Base-by-base conservation (phyloP, 345 rosid species). In the Salix purpurea region DNA sequence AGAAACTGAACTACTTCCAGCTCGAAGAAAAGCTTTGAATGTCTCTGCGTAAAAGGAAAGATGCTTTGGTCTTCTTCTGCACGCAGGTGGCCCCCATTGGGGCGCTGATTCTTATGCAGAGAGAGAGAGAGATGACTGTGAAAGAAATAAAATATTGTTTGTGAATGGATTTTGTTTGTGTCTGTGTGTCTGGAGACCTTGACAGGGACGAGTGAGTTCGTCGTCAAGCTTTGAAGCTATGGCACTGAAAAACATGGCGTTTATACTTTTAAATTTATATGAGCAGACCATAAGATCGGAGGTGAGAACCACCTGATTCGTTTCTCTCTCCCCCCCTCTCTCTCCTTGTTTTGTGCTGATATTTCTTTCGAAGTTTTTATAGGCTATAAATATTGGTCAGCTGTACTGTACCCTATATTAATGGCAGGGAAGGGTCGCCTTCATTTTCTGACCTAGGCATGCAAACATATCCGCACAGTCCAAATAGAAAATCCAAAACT, bases 241-340 rank as follows among this genome's bases (percentile, higher is more conserved):
- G 88, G 95, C 95, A 91, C 95, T 89, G 93, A 91, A 91, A 91
- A 87, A 80, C 88, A 91, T 89, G 93, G 82, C 44, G 74, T 71
- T 80, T 75, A 78, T 46, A 19, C 72, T 26, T 70, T 80, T 76
- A 73, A 76, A 86, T 81, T 84, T 70, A 81, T 75, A 19, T 78
- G 80, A 52, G 52, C 48, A 34, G 71, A 37, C 79, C 75, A 61
- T 14, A 13, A 64, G 23, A 48, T 26, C 83, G 40, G 48, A 67
- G 67, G 37, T 32, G 64, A 76, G 81, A 72, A 34, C 69, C 28
- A 16, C 46, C 78, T 37, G 60, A 72, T 40, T 72, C 76, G 66
- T 68, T 52, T 16, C 62, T 67, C 44, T 46, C 68, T 11, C 37
- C 46, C 44, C 44, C 44, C 44, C 46, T 67, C 70, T 23, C 73